phyloP scores from a whole-genome alignment of 2,329 filamentous ascomycete species.

The Penicillium concentricum region DNA sequence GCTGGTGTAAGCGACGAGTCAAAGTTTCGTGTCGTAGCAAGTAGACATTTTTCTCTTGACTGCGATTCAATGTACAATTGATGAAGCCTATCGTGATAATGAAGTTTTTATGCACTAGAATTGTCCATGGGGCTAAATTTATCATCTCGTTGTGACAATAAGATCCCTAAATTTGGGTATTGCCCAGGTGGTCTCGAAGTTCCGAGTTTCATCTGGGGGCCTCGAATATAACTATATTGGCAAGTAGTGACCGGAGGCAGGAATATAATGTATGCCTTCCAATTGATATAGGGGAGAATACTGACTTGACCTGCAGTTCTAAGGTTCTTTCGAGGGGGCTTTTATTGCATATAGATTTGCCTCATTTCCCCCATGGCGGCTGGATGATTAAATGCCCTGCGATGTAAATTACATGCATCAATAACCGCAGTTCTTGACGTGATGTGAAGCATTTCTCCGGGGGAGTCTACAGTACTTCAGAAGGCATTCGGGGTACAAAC shows the following conservation, averaged over 20 bases:
- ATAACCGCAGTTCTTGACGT: background rate
- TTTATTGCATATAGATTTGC: background rate
- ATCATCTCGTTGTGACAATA: too few species aligned
- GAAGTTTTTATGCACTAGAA: too few species aligned
- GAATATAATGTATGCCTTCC: background rate
- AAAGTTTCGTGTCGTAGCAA: background rate
- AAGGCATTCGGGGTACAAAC: background rate
- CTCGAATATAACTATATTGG: background rate
- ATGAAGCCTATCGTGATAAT: rapidly evolving
- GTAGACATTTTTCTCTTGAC: too few species aligned
- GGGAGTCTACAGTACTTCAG: background rate
- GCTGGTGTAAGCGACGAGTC: background rate
- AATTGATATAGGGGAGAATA: background rate
- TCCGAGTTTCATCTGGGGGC: background rate
- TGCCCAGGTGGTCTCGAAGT: too few species aligned
- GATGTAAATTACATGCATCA: background rate
- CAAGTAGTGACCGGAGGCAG: background rate
- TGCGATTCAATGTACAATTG: background rate
- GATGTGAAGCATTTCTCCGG: background rate
- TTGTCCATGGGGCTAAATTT: too few species aligned
- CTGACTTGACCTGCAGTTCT: background rate
- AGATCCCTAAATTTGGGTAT: background rate
- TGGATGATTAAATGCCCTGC: background rate
- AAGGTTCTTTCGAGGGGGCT: background rate
- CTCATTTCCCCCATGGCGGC: background rate